Conservation (phyloP, 2,329 filamentous ascomycete species). For the Clarireedia hainanense region DNA sequence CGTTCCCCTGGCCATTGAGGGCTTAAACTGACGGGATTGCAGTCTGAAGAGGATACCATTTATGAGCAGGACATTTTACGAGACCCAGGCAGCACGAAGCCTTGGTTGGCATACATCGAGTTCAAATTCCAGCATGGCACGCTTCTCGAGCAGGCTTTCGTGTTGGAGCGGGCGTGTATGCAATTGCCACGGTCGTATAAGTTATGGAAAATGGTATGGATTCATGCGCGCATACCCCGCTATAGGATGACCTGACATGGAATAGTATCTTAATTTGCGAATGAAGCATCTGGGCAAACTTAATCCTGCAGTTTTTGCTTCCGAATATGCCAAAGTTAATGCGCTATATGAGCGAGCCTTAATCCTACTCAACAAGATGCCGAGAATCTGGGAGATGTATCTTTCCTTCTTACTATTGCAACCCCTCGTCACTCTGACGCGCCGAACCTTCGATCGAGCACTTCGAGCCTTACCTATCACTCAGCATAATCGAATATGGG, state of each 20-base stretch:
- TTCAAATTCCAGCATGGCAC: slow-evolving; percentile 85
- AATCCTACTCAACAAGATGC: slow-evolving; percentile 97
- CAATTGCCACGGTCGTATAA: slow-evolving; percentile 94
- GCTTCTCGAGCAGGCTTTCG: slow-evolving; percentile 73
- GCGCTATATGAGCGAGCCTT: slow-evolving; percentile 87
- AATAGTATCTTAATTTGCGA: slow-evolving; percentile 76
- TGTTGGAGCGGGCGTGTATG: slow-evolving; percentile 84
- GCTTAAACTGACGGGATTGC: slow-evolving; percentile 24
- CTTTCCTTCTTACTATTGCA: slow-evolving; percentile 83
- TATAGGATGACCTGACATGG: slow-evolving; percentile 13
- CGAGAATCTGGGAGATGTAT: slow-evolving; percentile 96
- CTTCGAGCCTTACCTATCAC: slow-evolving; percentile 86
- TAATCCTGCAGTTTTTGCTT: slow-evolving; percentile 71
- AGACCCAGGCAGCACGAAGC: slow-evolving; percentile 77
- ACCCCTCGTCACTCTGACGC: slow-evolving; percentile 80
- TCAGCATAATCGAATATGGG: slow-evolving; percentile 94
- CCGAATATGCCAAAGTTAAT: slow-evolving; percentile 90
- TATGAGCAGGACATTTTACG: slow-evolving; percentile 95
- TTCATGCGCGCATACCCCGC: background rate
- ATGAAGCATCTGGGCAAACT: slow-evolving; percentile 72
- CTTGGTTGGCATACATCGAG: slow-evolving; percentile 90
- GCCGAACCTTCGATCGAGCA: slow-evolving; percentile 85
- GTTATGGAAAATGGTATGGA: slow-evolving; percentile 81
- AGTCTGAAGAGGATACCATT: slow-evolving; percentile 82
- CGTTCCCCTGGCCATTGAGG: background rate